Conservation (phyloP, 2,329 filamentous ascomycete genomes). For the Stromatinia cepivora region DNA sequence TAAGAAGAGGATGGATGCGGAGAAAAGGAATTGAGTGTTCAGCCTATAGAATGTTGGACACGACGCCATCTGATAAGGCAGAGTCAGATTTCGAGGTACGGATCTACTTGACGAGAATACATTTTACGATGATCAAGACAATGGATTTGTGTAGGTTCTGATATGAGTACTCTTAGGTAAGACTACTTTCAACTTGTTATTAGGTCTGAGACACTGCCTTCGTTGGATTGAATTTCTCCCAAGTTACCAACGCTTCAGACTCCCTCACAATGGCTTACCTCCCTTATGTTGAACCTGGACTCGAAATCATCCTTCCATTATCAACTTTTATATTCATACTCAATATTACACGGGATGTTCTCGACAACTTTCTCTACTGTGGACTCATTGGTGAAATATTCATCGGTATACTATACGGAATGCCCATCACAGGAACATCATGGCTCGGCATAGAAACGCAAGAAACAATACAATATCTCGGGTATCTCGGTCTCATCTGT, state of each 20-base stretch:
- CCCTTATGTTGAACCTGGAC: constrained; percentile 18
- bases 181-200: not conserved
- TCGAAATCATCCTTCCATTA: constrained; percentile 12
- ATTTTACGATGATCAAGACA: not conserved
- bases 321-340: constrained; percentile 16
- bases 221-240: not conserved
- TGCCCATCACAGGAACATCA: constrained; percentile 14
- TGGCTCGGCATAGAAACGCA: not conserved
- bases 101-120: constrained; percentile 7
- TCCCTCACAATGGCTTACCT: constrained; percentile 12
- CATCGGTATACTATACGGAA: constrained; percentile 14
- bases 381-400: constrained; percentile 22
- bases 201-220: no score
- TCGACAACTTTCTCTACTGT: constrained; percentile 18
- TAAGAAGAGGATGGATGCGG: not conserved
- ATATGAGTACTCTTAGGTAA: not conserved
- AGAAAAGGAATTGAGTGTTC: not conserved
- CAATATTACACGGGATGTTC: constrained; percentile 11
- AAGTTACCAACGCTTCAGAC: not conserved
- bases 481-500: constrained; percentile 20
- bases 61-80: not conserved
- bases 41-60: not conserved
- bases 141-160: not conserved
- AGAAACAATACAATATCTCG: constrained; percentile 20
- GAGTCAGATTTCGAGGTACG: not conserved